These are phyloP conservation scores for Xylaria multiplex DNA, from an alignment of 2,329 filamentous ascomycete genomes.

Conservation along the genomic window DNA sequence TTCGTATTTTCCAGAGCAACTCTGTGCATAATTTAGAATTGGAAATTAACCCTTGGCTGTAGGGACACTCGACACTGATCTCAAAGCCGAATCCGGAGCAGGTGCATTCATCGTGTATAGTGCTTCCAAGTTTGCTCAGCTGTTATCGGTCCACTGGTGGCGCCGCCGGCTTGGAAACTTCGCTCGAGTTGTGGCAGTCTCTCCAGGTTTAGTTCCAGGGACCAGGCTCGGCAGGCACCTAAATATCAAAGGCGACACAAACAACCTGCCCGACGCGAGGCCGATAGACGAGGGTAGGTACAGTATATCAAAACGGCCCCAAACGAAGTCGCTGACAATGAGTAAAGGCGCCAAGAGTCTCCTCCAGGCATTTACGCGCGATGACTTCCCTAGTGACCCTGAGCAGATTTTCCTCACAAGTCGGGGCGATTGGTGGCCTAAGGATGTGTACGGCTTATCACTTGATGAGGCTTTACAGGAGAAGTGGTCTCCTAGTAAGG, in stretches of 20 bases:
- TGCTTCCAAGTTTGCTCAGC: constrained; percentile 60
- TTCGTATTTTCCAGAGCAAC: constrained; percentile 28
- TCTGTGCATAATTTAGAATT: too few relatives aligned
- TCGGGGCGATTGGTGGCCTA: constrained; percentile 66
- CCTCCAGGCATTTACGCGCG: constrained; percentile 52
- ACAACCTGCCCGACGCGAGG: not conserved
- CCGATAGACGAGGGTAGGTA: not conserved
- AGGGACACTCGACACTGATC: constrained; percentile 8
- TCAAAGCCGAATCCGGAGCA: constrained; percentile 6
- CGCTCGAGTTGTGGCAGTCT: constrained; percentile 61
- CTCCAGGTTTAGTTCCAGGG: constrained; percentile 60
- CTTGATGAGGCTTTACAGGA: constrained; percentile 60
- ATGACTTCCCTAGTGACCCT: constrained; percentile 60
- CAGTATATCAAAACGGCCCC: not conserved
- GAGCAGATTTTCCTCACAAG: constrained; percentile 64
- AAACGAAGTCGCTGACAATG: not conserved
- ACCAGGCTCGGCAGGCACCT: constrained; percentile 54
- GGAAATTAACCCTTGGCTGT: constrained; percentile 14
- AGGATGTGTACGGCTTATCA: constrained; percentile 52
- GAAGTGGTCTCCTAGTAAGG: constrained; percentile 60
- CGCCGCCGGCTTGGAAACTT: constrained; percentile 57
- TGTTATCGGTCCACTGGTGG: constrained; percentile 65
- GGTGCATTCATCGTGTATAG: constrained; percentile 48
- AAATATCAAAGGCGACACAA: constrained; percentile 39
- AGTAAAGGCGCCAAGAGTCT: not conserved